Evolutionary conservation across 176 grass and related monocot genomes (phyloP), one percentile per base, ranked within the genome.

Genomic region (Triticum urartu): DNA sequence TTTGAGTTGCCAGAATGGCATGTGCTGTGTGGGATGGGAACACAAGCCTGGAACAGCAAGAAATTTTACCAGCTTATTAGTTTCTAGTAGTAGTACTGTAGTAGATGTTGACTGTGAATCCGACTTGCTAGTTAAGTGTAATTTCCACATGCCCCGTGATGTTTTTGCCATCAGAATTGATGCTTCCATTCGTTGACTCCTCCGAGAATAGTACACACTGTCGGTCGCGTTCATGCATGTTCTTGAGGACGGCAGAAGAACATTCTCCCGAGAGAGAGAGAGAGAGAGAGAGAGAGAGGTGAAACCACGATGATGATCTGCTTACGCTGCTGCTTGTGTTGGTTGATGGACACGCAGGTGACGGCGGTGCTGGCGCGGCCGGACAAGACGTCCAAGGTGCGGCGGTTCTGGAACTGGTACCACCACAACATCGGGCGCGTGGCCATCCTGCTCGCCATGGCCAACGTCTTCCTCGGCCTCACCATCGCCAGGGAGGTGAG

Each of bases 351-450:
- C 17, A 11, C 22, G 13, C 54, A 98, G 96, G 86, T 98, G 67
- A 34, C 72, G 83, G 93, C 93, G 47, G 22, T 98, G 63, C 84
- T 98, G 26, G 91, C 90, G 40, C 78, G 95, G 72, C 95, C 95
- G 22, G 77, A 89, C 45, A 94, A 94, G 88, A 67, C 84, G 59
- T 92, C 95, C 12, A 98, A 98, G 86, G 85, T 90, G 42, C 86
- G 95, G 5, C 91, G 91, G 84, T 95, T 89, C 86, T 98, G 95
- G 95, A 98, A 98, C 83, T 98, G 91, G 93, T 93, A 87, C 88
- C 95, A 98, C 89, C 93, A 95, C 93, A 90, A 84, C 81, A 65
- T 94, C 72, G 95, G 95, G 2, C 78, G 95, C 21, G 65, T 77
- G 18, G 88, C 89, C 1, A 88, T 95, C 77, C 42, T 87, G 54